Percentiles rank a stretch among this genome's conserved stretches.
Conservation (phyloP, 2,329 filamentous ascomycete species). For the Paecilomyces dactylethromorphus region DNA sequence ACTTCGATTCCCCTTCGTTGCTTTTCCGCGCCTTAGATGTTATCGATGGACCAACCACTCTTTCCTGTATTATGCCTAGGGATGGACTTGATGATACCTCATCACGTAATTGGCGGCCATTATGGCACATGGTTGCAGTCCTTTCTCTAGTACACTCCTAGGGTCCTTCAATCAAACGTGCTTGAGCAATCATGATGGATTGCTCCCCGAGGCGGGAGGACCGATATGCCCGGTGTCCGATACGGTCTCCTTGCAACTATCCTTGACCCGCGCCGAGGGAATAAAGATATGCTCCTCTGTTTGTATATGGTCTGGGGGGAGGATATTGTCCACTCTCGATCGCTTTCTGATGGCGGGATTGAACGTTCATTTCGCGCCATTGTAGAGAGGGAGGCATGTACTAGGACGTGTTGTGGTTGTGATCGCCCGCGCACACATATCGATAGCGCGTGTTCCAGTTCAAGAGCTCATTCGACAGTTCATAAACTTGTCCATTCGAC, state of each 20-base stretch:
- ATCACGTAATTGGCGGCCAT: not conserved
- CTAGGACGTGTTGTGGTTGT: not conserved
- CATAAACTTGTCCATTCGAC: not conserved
- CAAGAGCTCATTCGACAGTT: not conserved
- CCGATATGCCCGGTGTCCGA: no score
- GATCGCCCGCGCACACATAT: not conserved
- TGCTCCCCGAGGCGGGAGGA: no score
- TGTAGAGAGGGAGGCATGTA: not conserved
- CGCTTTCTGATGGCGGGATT: not conserved
- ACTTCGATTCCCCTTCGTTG: not conserved
- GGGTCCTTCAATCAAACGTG: not conserved
- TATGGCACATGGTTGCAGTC: not conserved
- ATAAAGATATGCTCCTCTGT: no score
- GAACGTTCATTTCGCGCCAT: not conserved
- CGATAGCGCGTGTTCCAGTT: not conserved
- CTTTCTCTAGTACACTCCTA: not conserved
- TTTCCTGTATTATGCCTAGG: not conserved
- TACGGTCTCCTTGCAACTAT: no score
- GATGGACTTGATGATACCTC: not conserved
- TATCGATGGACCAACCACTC: not conserved
- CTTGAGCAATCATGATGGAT: no score
- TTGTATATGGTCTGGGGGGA: no score
- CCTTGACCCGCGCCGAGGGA: no score
- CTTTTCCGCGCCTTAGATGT: not conserved
- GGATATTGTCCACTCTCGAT: not conserved